phyloP scores from a whole-genome alignment of 805 yeast genomes.

The Starmera dryadoides region DNA sequence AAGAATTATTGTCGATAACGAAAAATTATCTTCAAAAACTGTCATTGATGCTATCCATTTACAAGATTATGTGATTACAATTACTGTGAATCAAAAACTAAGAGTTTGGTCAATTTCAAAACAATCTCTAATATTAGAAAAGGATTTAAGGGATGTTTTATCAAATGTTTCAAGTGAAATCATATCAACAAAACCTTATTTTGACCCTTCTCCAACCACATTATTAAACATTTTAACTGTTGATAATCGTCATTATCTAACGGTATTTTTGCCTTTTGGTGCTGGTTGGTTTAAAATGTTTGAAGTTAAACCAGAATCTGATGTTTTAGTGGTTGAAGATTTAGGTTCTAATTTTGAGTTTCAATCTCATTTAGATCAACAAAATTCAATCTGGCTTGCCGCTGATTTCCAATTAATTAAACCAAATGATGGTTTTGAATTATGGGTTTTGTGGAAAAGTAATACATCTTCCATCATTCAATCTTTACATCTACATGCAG shows the following conservation, averaged over 20 bases:
- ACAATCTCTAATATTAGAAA: constrained; percentile 21
- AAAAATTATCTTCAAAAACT: constrained; percentile 29
- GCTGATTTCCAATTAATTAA: constrained; percentile 33
- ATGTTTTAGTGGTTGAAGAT: constrained; percentile 16
- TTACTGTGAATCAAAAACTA: constrained; percentile 46
- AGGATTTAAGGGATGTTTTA: constrained; percentile 10
- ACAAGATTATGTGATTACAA: constrained; percentile 32
- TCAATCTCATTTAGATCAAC: constrained; percentile 24
- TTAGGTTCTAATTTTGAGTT: constrained; percentile 21
- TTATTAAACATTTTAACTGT: constrained; percentile 16
- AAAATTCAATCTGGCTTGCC: constrained; percentile 37
- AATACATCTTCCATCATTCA: constrained; percentile 46
- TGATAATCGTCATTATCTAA: constrained; percentile 15
- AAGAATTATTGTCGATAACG: constrained; percentile 34
- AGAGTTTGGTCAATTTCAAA: constrained; percentile 52
- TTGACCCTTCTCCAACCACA: constrained; percentile 25
- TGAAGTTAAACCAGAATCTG: constrained; percentile 10
- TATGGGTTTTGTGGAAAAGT: constrained; percentile 55
- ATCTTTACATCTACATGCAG: constrained; percentile 22
- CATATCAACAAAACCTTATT: constrained; percentile 15
- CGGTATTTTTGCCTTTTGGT: constrained; percentile 34
- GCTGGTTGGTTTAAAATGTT: constrained; percentile 37
- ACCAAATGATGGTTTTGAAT: constrained; percentile 15
- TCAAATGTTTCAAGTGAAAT: constrained; percentile 4
- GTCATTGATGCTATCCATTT: constrained; percentile 22